These are phyloP conservation scores for Gossypium davidsonii DNA, from an alignment of 441 rosid species.

Conservation along the genomic window DNA sequence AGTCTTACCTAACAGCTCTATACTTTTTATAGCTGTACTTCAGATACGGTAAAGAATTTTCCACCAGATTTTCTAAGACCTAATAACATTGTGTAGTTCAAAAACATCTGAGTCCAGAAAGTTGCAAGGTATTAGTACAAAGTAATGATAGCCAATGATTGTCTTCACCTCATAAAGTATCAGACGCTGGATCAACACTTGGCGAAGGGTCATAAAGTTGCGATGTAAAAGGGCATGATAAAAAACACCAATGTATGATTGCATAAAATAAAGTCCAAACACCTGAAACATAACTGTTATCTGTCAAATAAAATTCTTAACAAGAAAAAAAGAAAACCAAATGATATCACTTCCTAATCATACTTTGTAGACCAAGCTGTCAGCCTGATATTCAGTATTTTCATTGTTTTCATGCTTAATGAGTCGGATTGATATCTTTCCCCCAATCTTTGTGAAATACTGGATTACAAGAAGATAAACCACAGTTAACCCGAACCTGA, in stretches of 20 bases:
- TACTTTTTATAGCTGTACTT: slow-evolving; percentile 77
- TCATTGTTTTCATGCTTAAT: slow-evolving; percentile 70
- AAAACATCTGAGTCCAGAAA: slow-evolving; percentile 6
- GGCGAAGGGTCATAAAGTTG: slow-evolving; percentile 76
- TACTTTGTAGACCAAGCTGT: slow-evolving; percentile 91
- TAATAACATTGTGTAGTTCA: slow-evolving; percentile 23
- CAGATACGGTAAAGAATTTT: slow-evolving; percentile 70
- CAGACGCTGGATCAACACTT: slow-evolving; percentile 73
- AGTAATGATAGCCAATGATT: not conserved
- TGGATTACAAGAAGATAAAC: slow-evolving; percentile 76
- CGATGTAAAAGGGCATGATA: slow-evolving; percentile 87
- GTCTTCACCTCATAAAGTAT: slow-evolving; percentile 63
- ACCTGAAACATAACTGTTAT: slow-evolving; percentile 49
- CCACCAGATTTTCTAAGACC: slow-evolving; percentile 80
- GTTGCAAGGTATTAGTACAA: not conserved
- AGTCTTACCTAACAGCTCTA: slow-evolving; percentile 54
- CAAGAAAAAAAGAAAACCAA: slow-evolving; percentile 5
- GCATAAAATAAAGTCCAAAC: slow-evolving; percentile 95
- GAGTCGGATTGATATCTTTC: slow-evolving; percentile 72
- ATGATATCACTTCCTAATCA: slow-evolving; percentile 13
- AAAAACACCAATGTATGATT: slow-evolving; percentile 84
- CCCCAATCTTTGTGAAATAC: slow-evolving; percentile 71
- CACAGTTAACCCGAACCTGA: slow-evolving; percentile 80
- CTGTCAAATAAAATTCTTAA: slow-evolving; percentile 6
- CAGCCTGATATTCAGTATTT: slow-evolving; percentile 63